These are phyloP conservation scores for Verticillium nubilum DNA, from an alignment of 2,329 filamentous ascomycete species.

Conservation along the genomic window DNA sequence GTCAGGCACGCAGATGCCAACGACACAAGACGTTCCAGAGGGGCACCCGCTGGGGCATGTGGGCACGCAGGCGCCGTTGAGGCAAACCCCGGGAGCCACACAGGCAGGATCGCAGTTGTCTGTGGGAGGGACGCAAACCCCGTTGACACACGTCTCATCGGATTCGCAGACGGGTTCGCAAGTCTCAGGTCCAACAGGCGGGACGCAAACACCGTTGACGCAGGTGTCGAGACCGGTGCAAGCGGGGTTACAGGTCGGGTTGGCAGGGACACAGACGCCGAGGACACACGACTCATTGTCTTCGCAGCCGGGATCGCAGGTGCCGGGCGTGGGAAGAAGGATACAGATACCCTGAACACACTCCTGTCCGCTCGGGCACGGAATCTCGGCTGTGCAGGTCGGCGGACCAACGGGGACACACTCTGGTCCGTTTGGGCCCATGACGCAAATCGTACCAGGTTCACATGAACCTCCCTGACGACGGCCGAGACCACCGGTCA, in stretches of 20 bases:
- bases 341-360: too few relatives aligned
- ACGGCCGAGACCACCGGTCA: background rate
- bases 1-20: background rate
- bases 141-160: background rate
- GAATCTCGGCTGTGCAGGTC: background rate
- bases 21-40: background rate
- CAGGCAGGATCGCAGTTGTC: background rate
- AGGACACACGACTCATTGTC: background rate
- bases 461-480: background rate
- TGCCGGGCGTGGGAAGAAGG: too few relatives aligned
- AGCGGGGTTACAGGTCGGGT: background rate
- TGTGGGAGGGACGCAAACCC: background rate
- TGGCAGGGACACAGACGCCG: background rate
- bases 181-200: background rate
- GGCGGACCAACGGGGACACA: background rate
- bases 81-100: too few relatives aligned
- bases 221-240: background rate
- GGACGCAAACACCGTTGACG: background rate
- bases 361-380: background rate
- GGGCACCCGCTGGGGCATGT: background rate
- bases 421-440: background rate
- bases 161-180: background rate
- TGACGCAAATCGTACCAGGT: background rate
- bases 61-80: background rate
- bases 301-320: too few relatives aligned